phyloP scores from a whole-genome alignment of 257 asterid species.

The Petunia axillaris region DNA sequence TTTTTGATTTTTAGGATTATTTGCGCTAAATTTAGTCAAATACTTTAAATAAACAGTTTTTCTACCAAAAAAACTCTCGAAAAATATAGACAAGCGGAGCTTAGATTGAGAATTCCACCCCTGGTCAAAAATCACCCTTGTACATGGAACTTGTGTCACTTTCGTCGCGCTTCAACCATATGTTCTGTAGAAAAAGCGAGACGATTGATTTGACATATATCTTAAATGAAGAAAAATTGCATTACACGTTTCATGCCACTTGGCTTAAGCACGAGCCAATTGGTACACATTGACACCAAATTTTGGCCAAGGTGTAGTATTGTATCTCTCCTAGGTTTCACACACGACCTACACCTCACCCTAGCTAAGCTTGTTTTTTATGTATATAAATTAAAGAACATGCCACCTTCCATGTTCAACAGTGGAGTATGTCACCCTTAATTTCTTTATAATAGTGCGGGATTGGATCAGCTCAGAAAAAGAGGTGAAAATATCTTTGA shows the following conservation, averaged over 20 bases:
- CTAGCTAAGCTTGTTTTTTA: neutral
- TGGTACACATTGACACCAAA: constrained; percentile 6
- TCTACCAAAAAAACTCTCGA: too few relatives aligned
- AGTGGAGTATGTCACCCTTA: neutral
- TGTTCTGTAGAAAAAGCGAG: too few relatives aligned
- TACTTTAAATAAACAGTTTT: too few relatives aligned
- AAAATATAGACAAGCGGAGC: too few relatives aligned
- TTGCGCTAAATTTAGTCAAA: too few relatives aligned
- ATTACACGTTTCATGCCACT: neutral
- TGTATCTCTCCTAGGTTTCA: constrained; percentile 5
- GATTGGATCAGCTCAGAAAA: neutral
- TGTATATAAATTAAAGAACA: neutral
- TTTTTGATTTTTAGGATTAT: too few relatives aligned
- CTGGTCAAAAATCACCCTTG: too few relatives aligned
- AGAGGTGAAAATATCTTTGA: neutral
- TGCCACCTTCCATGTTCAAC: neutral
- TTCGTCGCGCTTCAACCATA: too few relatives aligned
- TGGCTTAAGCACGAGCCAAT: neutral
- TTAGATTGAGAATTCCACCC: too few relatives aligned
- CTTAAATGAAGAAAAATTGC: too few relatives aligned
- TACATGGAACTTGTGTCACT: too few relatives aligned
- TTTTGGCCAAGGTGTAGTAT: neutral
- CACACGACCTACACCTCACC: neutral
- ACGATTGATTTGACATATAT: too few relatives aligned
- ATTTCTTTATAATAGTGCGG: neutral